Conservation (phyloP, 2,329 filamentous ascomycete species). For the Exophiala dermatitidis region DNA sequence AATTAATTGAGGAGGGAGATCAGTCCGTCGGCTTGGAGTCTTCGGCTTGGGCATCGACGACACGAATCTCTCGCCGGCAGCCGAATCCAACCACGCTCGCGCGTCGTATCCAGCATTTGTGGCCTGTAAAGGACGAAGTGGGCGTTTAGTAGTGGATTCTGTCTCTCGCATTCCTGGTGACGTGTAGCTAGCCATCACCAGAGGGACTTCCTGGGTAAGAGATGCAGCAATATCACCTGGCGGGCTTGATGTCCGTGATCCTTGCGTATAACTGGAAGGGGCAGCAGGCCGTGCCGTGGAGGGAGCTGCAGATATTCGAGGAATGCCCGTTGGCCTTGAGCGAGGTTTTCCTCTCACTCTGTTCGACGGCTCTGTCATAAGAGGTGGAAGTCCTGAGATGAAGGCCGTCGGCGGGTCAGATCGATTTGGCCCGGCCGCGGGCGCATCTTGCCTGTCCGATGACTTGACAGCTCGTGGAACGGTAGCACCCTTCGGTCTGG, state of each 20-base stretch:
- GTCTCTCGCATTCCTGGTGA: neutral
- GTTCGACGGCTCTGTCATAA: slow-evolving; percentile 3
- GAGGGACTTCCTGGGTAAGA: slow-evolving; percentile 15
- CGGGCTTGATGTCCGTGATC: neutral
- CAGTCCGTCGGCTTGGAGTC: slow-evolving; percentile 3
- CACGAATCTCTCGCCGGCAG: slow-evolving; percentile 19
- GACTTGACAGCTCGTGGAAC: slow-evolving; percentile 15
- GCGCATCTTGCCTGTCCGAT: slow-evolving; percentile 7
- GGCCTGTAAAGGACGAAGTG: neutral
- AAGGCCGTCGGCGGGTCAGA: slow-evolving; percentile 1
- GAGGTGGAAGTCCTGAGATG: slow-evolving; percentile 2
- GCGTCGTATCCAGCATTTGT: neutral
- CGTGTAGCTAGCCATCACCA: slow-evolving; percentile 14
- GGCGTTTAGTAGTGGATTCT: neutral
- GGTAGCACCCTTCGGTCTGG: slow-evolving; percentile 20
- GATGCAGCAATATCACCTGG: slow-evolving; percentile 1
- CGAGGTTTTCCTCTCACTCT: slow-evolving; percentile 3
- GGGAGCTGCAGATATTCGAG: slow-evolving; percentile 4
- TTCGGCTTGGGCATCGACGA: slow-evolving; percentile 16
- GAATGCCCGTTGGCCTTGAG: slow-evolving; percentile 10
- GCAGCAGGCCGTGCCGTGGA: slow-evolving; percentile 1
- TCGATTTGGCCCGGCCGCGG: neutral
- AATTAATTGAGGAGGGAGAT: slow-evolving; percentile 25
- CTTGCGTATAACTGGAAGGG: neutral
- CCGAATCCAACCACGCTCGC: slow-evolving; percentile 15